Conservation (phyloP, 164 flowering plant species). For the Macadamia tetraphylla region DNA sequence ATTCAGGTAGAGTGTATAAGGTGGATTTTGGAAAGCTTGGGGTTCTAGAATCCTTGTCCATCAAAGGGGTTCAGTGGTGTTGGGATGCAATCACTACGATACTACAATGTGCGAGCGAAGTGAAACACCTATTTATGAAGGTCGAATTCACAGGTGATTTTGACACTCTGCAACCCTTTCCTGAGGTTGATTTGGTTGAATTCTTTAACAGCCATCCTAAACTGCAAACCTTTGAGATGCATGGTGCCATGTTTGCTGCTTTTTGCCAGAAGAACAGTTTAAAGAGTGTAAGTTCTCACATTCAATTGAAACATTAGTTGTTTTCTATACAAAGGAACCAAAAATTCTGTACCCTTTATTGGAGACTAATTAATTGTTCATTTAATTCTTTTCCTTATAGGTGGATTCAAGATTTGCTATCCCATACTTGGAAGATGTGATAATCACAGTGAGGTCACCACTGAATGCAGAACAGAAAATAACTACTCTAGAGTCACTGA, state of each 20-base stretch:
- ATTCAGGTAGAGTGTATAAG: slow-evolving; percentile 62
- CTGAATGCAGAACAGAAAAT: slow-evolving; percentile 90
- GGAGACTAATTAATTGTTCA: too few species aligned
- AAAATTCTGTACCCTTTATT: too few species aligned
- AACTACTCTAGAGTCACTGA: slow-evolving; percentile 64
- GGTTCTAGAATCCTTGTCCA: slow-evolving; percentile 57
- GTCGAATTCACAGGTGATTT: too few species aligned
- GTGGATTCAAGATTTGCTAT: too few species aligned
- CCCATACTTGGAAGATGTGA: too few species aligned
- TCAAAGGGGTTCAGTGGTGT: slow-evolving; percentile 84
- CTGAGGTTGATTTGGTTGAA: too few species aligned
- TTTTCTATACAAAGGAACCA: too few species aligned
- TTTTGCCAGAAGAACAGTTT: slow-evolving; percentile 86
- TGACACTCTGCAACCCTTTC: too few species aligned
- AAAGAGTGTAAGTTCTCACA: slow-evolving; percentile 44
- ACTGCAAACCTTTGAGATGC: slow-evolving; percentile 64
- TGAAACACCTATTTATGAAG: too few species aligned
- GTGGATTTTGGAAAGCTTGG: slow-evolving; percentile 72
- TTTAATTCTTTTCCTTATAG: too few species aligned
- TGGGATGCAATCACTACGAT: slow-evolving; percentile 49
- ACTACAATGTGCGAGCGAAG: slow-evolving; percentile 1
- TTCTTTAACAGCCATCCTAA: slow-evolving; percentile 42
- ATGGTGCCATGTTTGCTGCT: slow-evolving; percentile 97
- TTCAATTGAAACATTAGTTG: slow-evolving; percentile 16
- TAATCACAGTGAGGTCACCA: too few species aligned